A percentile compares a stretch with the other conserved stretches of the same genome.
Evolutionary conservation across 306 rosid genomes (phyloP).

Genomic region (Chamaecrista fasciculata): DNA sequence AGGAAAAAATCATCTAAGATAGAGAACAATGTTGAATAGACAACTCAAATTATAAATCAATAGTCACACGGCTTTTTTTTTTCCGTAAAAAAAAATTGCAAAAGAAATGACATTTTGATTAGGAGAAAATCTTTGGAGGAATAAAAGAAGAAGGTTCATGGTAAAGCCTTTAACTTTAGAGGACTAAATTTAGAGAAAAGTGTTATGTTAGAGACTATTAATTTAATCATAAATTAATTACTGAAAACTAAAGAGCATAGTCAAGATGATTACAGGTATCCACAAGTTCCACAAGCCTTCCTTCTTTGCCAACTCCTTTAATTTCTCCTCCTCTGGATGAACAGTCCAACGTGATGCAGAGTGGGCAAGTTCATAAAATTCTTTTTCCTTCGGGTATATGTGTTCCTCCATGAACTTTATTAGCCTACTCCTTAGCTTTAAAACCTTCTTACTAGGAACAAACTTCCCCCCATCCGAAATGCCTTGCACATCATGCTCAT

Average conservation of each 20-base stretch:
- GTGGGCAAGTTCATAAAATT: conserved; percentile 73
- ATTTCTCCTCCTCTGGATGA: conserved; percentile 88
- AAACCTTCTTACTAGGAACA: conserved; percentile 57
- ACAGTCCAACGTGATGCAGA: conserved; percentile 82
- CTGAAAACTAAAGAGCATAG: conserved; percentile 27
- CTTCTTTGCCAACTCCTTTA: conserved; percentile 85
- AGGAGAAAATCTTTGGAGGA: too few species aligned
- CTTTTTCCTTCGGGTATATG: conserved; percentile 85
- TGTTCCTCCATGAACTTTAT: conserved; percentile 84
- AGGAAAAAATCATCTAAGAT: too few species aligned
- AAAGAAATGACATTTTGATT: too few species aligned
- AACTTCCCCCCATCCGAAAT: conserved; percentile 58
- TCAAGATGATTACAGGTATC: conserved; percentile 70
- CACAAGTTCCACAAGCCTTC: conserved; percentile 97
- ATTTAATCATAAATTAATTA: too few species aligned
- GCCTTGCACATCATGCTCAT: conserved; percentile 41
- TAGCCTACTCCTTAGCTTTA: conserved; percentile 59
- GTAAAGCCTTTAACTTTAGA: too few species aligned
- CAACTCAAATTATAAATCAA: too few species aligned
- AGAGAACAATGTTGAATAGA: too few species aligned
- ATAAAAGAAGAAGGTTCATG: too few species aligned
- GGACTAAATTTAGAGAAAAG: too few species aligned
- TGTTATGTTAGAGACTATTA: too few species aligned
- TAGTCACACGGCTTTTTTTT: too few species aligned
- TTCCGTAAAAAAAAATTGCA: too few species aligned